Base-by-base conservation (phyloP, 768 basidiomycete species). In the Coprinopsis cinerea region DNA sequence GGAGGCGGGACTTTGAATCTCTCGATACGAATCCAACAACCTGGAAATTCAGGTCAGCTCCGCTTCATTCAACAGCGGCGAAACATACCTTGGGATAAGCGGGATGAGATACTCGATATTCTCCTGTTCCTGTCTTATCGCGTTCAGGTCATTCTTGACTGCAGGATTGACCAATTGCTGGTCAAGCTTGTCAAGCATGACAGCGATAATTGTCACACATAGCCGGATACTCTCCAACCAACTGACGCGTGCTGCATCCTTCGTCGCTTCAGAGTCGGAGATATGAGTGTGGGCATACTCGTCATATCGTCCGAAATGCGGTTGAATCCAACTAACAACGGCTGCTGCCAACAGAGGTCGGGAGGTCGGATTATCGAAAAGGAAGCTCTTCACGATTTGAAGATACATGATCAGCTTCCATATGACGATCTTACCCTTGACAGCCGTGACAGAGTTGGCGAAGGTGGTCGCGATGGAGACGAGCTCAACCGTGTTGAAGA, bases 381-480 rank as follows among this genome's bases (percentile, higher is more conserved):
- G 65, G 66, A 89, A 88, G 18, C 88, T 83, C 59, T 89, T 88
- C 22, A 92, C 89, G 52, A 97, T 81, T 59, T 95, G 92, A 30
- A 94, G 75, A 61, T 93, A 90, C 82, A 96, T 86, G 58, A 95
- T 85, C 40, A 98, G 76, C 65, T 93, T 93, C 86, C 92, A 92
- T 48, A 92, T 85, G 46, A 90, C 81, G 40, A 94, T 88, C 62
- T 89, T 92, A 23, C 93, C 91, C 62, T 86, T 92, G 25, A 75
- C 77, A 6, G 77, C 74, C 5, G 79, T 79, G 41, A 93, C 77
- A 5, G 92, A 82, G 49, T 92, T 91, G 4, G 89, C 88, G 66
- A 97, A 97, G 14, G 81, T 81, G 15, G 92, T 91, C 10, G 83
- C 84, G 52, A 94, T 80, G 11, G 88, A 82, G 22, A 94, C 90